These are phyloP conservation scores for Russula brevipes DNA, from an alignment of 768 basidiomycete genomes.

Conservation along the genomic window DNA sequence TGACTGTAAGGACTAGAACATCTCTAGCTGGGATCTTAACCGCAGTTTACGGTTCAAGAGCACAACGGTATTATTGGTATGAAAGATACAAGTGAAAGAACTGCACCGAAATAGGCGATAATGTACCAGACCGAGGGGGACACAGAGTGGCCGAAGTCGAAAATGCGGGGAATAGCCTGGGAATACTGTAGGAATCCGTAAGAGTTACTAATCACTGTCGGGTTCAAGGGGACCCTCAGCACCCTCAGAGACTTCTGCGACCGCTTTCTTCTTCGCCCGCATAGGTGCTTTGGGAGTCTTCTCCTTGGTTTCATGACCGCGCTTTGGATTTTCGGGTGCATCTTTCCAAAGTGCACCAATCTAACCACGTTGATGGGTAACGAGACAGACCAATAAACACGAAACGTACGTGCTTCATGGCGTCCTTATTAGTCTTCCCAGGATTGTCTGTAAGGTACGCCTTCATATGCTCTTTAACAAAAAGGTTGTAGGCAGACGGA, in stretches of 20 bases:
- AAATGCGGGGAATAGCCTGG: background rate
- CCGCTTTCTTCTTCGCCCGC: conserved; percentile 21
- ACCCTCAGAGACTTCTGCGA: background rate
- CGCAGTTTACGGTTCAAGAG: background rate
- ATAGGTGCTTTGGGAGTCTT: conserved; percentile 40
- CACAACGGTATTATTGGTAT: conserved; percentile 1
- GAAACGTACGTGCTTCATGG: conserved; percentile 42
- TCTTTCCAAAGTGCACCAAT: conserved; percentile 54
- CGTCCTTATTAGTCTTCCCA: conserved; percentile 46
- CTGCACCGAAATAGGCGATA: background rate
- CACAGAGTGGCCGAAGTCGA: background rate
- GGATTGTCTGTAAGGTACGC: conserved; percentile 53
- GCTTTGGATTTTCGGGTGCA: conserved; percentile 60
- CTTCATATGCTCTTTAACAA: conserved; percentile 52
- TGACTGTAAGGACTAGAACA: background rate
- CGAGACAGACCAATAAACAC: background rate
- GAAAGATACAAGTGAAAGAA: conserved; percentile 3
- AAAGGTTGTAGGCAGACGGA: conserved; percentile 56
- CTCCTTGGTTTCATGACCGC: conserved; percentile 48
- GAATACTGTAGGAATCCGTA: background rate
- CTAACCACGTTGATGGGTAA: conserved; percentile 31
- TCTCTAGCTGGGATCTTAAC: background rate
- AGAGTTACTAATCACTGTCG: conserved; percentile 20
- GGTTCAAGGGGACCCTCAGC: conserved; percentile 19
- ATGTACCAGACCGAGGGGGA: background rate